These are phyloP conservation scores for Magnolia kwangsiensis DNA, from an alignment of 164 flowering plant genomes.

Conservation along the genomic window DNA sequence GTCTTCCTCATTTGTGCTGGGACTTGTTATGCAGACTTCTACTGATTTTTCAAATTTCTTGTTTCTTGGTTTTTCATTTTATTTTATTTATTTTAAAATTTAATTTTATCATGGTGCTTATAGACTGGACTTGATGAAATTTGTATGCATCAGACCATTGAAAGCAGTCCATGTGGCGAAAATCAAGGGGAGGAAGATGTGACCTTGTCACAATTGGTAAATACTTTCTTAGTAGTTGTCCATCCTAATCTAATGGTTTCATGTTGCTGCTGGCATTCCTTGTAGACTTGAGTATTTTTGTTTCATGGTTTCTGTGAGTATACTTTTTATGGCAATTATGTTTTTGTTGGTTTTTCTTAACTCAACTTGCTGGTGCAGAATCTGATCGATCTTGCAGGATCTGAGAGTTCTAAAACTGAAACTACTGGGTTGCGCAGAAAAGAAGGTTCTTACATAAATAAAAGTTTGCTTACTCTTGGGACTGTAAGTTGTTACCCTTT, in stretches of 20 bases:
- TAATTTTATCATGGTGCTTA: background rate
- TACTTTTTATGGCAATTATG: background rate
- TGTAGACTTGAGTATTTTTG: background rate
- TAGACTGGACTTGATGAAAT: background rate
- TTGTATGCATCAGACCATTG: conserved; percentile 53
- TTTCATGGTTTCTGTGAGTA: background rate
- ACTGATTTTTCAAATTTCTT: background rate
- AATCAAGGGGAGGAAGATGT: conserved; percentile 68
- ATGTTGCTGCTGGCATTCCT: background rate
- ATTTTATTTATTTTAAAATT: no score
- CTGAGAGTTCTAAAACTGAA: conserved; percentile 79
- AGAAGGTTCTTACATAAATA: conserved; percentile 85
- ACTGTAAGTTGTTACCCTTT: conserved; percentile 49
- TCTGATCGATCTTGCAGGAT: conserved; percentile 85
- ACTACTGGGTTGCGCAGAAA: conserved; percentile 75
- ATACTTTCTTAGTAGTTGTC: conserved; percentile 1
- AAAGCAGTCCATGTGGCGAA: conserved; percentile 75
- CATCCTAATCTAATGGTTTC: background rate
- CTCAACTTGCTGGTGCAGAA: conserved; percentile 42
- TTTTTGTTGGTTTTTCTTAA: background rate
- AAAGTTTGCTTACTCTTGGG: conserved; percentile 81
- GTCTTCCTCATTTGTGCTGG: background rate
- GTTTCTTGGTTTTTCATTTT: background rate
- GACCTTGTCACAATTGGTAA: conserved; percentile 78
- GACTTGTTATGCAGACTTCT: background rate